Base-by-base conservation (phyloP, 306 rosid genomes). In the Citrullus amarus region DNA sequence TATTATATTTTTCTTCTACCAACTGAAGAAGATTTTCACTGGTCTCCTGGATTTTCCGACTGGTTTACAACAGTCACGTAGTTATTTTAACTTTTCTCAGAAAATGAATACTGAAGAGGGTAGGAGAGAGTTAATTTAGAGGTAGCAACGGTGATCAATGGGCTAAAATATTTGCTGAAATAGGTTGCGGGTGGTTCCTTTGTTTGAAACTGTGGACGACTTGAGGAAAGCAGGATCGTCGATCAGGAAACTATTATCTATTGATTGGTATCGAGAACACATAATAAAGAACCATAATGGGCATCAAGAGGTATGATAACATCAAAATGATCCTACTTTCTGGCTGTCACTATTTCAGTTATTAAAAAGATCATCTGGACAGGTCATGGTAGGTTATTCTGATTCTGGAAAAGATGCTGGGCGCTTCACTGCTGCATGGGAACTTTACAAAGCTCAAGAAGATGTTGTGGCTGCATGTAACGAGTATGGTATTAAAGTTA, bases 341-440 rank as follows among this genome's bases (percentile, higher is more conserved):
- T 53, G 39, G 58, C 28, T 56, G 32, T 75, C 66, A 75, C 79
- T 59, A 22, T 61, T 50, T 53, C 58, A 34, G 78, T 43, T 70
- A 78, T 57, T 73, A 50, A 50, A 18, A 76, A 62, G 77, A 76
- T 85, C 75, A 67, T 82, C 43, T 80, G 74, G 76, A 80, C 88
- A 94, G 98, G 97, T 94, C 71, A 94, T 94, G 98, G 97, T 94
- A 71, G 96, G 98, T 61, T 94, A 92, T 83, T 94, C 98, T 76
- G 97, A 94, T 87, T 94, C 98, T 79, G 97, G 97, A 63, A 94
- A 92, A 89, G 98, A 94, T 87, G 98, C 97, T 53, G 98, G 98
- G 61, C 97, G 97, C 79, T 92, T 94, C 58, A 87, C 93, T 75
- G 97, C 96, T 53, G 98, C 97, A 61, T 94, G 98, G 98, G 98